Conservation (phyloP, 352 stramenopile genomes). For the Pythium aphanidermatum region DNA sequence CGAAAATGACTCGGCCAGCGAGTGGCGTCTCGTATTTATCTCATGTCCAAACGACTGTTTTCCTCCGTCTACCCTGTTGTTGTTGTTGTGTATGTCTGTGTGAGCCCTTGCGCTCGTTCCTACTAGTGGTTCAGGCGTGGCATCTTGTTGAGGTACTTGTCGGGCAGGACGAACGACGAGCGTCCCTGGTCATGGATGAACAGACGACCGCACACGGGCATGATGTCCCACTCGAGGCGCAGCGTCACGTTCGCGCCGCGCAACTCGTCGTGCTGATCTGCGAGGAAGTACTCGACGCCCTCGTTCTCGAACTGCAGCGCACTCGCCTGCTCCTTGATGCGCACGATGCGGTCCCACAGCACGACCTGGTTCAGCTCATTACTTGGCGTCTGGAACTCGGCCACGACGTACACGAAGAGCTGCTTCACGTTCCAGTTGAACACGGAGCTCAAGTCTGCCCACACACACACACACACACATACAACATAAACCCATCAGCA, state of each 20-base stretch:
- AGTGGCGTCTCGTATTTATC: conserved; percentile 20
- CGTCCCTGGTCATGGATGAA: conserved; percentile 55
- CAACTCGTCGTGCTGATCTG: conserved; percentile 72
- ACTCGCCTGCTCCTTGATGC: conserved; percentile 42
- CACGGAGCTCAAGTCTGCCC: conserved; percentile 67
- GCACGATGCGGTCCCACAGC: conserved; percentile 83
- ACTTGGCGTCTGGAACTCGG: conserved; percentile 64
- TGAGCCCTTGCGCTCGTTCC: no score
- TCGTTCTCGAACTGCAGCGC: conserved; percentile 52
- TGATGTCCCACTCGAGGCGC: conserved; percentile 81
- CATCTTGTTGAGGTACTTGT: conserved; percentile 63
- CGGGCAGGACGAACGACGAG: conserved; percentile 52
- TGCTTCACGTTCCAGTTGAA: conserved; percentile 92
- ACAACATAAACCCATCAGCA: neutral
- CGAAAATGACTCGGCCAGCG: conserved; percentile 29
- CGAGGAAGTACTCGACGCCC: conserved; percentile 78
- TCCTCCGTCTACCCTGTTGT: neutral
- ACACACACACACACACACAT: neutral
- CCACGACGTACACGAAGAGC: conserved; percentile 85
- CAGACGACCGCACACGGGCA: conserved; percentile 75
- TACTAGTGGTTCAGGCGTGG: conserved; percentile 22
- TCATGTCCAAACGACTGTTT: neutral
- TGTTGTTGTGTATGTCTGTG: neutral
- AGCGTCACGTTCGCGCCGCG: conserved; percentile 75
- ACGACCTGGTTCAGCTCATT: conserved; percentile 79